Base-by-base conservation (phyloP, 2,329 filamentous ascomycete species). In the Aureobasidium sp. region DNA sequence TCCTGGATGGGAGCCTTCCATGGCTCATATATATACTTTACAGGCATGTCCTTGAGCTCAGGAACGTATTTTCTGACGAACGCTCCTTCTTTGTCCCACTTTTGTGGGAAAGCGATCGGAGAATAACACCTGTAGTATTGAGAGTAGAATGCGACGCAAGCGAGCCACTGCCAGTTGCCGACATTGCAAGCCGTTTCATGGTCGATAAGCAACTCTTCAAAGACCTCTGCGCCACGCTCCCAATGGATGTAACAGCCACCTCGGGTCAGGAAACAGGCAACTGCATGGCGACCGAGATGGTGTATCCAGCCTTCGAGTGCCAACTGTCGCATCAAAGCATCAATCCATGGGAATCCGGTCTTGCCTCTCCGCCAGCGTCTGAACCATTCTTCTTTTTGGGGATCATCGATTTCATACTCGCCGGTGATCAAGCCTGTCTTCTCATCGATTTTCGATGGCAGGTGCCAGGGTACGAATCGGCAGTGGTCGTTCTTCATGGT, bases 271-370 rank as follows among this genome's bases (percentile, higher is more conserved):
- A 90, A 90, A 64, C 85, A 90, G 0, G 86, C 86, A 0, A 90
- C 82, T n/a, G 82, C 79, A 66, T 90, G 86, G 0, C 86, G 78
- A 2, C 85, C 86, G 0, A 90, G 74, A 64, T 90, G 86, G 63
- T 90, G 86, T 7, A 90, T 87, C 86, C 86, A 90, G 24, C 86
- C 86, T 64, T 89, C 85, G 2, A 73, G 65, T 12, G 76, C 73
- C 12, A 90, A 73, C 66, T 90, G 86, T 1, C 85, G 79, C 86
- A 90, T 90, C 35, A 90, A 73, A 0, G 85, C 85, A 62, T 90
- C 86, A 59, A 90, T 88, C 80, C 84, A 90, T 0, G 86, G 86
- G 57, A 90, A 90, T 0, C 86, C 86, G 0, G 86, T 90, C 21
- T 74, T 70, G 1, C 86, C 86, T 29, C 74, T 65, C 62, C 79